A percentile compares a stretch with the other conserved stretches of the same genome.
phyloP scores from a whole-genome alignment of 1,284 basidiomycete genomes.

The Sphagnurus paluster region DNA sequence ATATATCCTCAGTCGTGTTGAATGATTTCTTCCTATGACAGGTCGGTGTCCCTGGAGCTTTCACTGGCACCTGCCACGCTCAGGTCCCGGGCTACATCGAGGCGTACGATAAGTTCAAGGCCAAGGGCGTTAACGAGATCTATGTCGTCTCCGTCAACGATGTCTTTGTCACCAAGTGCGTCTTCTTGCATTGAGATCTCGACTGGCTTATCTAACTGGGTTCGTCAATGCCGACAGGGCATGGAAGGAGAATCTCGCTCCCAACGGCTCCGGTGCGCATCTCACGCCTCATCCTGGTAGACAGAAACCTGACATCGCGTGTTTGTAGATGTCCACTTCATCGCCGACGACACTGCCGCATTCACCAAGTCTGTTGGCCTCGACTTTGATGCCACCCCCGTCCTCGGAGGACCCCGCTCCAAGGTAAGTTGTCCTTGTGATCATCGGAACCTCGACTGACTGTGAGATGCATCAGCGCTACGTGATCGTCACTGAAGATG shows the following conservation, averaged over 20 bases:
- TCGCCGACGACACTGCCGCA: conserved; percentile 66
- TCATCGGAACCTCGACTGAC: not conserved
- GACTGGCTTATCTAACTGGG: no score
- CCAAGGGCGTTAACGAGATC: conserved; percentile 68
- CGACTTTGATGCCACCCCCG: conserved; percentile 59
- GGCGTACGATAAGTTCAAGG: conserved; percentile 60
- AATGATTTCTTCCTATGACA: conserved; percentile 20
- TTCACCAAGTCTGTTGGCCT: conserved; percentile 62
- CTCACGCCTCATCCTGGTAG: not conserved
- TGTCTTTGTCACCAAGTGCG: conserved; percentile 62
- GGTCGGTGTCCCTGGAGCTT: conserved; percentile 65
- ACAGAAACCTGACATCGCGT: not conserved
- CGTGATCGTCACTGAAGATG: conserved; percentile 55
- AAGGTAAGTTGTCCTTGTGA: conserved; percentile 46
- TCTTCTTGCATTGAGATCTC: conserved; percentile 1
- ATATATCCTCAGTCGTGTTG: not conserved
- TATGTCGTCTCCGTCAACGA: conserved; percentile 76
- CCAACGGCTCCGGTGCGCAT: conserved; percentile 50
- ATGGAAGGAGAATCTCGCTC: conserved; percentile 69
- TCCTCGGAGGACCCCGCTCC: conserved; percentile 65
- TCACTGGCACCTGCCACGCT: conserved; percentile 51
- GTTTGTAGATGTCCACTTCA: conserved; percentile 53
- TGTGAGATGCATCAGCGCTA: conserved; percentile 46
- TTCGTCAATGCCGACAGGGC: conserved; percentile 50
- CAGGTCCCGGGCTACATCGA: conserved; percentile 71